These are phyloP conservation scores for Rhododendron griersonianum DNA, from an alignment of 148 eudicot genomes.

Conservation along the genomic window DNA sequence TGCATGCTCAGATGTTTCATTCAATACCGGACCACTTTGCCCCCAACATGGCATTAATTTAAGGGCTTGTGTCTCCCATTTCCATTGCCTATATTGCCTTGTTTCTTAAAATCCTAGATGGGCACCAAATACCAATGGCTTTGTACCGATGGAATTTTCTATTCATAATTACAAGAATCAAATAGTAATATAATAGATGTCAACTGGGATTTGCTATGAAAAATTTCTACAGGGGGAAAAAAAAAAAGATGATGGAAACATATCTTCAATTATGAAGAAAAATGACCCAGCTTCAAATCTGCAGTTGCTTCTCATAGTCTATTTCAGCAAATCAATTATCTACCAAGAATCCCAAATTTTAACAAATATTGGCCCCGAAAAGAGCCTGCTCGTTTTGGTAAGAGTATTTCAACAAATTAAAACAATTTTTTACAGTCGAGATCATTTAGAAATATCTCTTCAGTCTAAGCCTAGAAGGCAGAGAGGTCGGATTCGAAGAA, in stretches of 20 bases:
- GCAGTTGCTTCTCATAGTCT: not conserved
- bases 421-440: not conserved
- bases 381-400: not conserved
- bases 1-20: not conserved
- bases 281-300: not conserved
- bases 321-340: not conserved
- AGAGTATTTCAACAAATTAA: not conserved
- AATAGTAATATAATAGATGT: not conserved
- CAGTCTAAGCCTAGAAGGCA: not conserved
- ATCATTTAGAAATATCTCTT: not conserved
- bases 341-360: not conserved
- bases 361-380: not conserved
- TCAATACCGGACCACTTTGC: conserved; percentile 10
- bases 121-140: not conserved
- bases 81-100: conserved; percentile 15
- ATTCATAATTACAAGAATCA: not conserved
- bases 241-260: not conserved
- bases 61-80: conserved; percentile 36
- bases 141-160: not conserved
- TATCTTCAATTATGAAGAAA: not conserved
- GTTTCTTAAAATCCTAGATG: conserved; percentile 4
- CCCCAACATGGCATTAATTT: conserved; percentile 33
- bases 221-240: no score
- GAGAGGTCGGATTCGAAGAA: not conserved
- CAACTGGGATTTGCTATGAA: not conserved